Percentiles rank a stretch among this genome's conserved stretches.
Conservation (phyloP, 2,329 filamentous ascomycete genomes). For the Leptographium galeiforme region DNA sequence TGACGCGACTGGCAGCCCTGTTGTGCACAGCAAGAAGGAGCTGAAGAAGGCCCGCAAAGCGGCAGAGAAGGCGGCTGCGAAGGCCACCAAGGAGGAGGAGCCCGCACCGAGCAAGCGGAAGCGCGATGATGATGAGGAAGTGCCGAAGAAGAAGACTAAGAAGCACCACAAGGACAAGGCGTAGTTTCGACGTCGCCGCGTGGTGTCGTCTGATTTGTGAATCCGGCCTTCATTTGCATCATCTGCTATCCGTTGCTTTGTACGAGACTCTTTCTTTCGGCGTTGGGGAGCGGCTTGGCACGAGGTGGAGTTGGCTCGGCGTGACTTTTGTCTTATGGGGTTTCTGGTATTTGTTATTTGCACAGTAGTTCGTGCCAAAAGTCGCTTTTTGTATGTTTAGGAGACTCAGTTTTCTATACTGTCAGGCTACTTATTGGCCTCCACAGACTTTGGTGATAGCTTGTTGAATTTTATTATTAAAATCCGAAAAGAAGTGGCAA, state of each 20-base stretch:
- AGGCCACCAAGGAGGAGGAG: slow-evolving; percentile 18
- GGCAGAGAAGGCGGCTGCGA: slow-evolving; percentile 15
- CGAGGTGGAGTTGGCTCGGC: background rate
- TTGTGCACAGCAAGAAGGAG: slow-evolving; percentile 42
- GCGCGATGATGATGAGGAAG: slow-evolving; percentile 54
- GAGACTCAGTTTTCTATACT: background rate
- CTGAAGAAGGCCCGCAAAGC: slow-evolving; percentile 21
- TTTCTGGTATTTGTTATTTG: background rate
- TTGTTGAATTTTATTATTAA: background rate
- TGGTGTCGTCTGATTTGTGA: background rate
- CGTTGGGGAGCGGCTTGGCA: background rate
- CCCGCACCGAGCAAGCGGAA: slow-evolving; percentile 45
- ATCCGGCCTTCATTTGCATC: background rate
- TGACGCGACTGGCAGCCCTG: slow-evolving; percentile 49
- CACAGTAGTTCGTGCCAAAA: background rate
- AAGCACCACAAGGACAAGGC: slow-evolving; percentile 14
- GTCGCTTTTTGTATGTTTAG: background rate
- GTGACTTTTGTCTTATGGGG: background rate
- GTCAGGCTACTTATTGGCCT: background rate
- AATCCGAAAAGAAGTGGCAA: background rate
- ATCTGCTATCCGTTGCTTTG: background rate
- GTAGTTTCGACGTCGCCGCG: background rate
- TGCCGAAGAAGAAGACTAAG: slow-evolving; percentile 38
- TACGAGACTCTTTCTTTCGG: background rate
- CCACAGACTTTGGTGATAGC: background rate